phyloP scores from a whole-genome alignment of 2,329 filamentous ascomycete species.

The Dactylellina drechsleri region DNA sequence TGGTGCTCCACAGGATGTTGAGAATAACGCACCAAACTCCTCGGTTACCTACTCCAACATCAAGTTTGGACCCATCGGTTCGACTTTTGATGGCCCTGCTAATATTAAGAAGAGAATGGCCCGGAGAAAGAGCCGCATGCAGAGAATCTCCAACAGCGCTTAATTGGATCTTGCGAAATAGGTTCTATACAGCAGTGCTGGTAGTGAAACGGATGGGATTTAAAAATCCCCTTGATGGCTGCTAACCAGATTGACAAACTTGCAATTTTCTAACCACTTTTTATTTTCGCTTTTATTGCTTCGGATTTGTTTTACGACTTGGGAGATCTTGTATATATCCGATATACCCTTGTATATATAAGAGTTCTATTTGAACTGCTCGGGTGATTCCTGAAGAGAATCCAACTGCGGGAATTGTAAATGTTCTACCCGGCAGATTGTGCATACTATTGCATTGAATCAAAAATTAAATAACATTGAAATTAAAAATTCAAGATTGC shows the following conservation, averaged over 20 bases:
- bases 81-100: conserved; percentile 62
- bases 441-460: neutral
- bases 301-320: conserved; percentile 5
- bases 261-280: neutral
- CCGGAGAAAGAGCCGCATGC: conserved; percentile 43
- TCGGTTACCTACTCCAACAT: conserved; percentile 71
- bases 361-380: conserved; percentile 12
- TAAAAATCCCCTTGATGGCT: conserved; percentile 22
- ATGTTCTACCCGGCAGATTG: neutral
- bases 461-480: neutral
- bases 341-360: conserved; percentile 40
- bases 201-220: neutral
- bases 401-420: conserved; percentile 6
- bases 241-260: conserved; percentile 15
- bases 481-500: too few relatives aligned
- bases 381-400: neutral
- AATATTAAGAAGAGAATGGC: conserved; percentile 51
- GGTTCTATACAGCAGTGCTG: too few relatives aligned
- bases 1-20: conserved; percentile 67
- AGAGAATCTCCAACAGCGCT: conserved; percentile 31
- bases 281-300: conserved; percentile 23
- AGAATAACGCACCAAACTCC: conserved; percentile 64
- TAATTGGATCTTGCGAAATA: conserved; percentile 2
- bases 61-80: conserved; percentile 69
- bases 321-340: conserved; percentile 15